phyloP scores from a whole-genome alignment of 2,329 filamentous ascomycete species.

The Colletotrichum phormii region DNA sequence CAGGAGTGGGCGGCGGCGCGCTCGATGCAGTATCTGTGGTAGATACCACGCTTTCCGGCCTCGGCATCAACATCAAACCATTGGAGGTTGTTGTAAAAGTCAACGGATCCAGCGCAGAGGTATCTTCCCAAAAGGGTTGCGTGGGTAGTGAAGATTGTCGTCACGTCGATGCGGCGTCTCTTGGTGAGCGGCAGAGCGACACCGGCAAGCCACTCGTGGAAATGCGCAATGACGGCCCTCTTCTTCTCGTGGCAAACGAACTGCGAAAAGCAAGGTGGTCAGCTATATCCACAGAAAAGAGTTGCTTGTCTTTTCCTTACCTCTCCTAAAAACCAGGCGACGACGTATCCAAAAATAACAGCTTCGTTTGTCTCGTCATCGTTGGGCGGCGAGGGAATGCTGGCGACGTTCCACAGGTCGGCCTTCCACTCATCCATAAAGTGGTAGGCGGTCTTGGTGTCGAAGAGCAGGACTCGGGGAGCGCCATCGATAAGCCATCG shows the following conservation, averaged over 20 bases:
- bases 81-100: constrained; percentile 99
- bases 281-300: not conserved
- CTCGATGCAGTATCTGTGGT: constrained; percentile 98
- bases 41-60: constrained; percentile 97
- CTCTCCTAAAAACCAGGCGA: constrained; percentile 98
- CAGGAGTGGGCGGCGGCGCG: constrained; percentile 90
- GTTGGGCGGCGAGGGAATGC: constrained; percentile 91
- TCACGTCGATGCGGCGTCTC: constrained; percentile 94
- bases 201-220: constrained; percentile 98
- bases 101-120: constrained; percentile 95
- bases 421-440: constrained; percentile 97
- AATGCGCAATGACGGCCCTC: constrained; percentile 94
- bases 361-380: constrained; percentile 98
- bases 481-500: constrained; percentile 98
- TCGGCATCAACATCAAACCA: constrained; percentile 97
- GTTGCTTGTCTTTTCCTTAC: constrained; percentile 64
- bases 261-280: constrained; percentile 57
- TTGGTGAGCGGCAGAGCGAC: constrained; percentile 92
- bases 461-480: constrained; percentile 91
- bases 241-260: constrained; percentile 94
- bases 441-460: constrained; percentile 91
- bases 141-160: constrained; percentile 98
- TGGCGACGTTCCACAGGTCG: constrained; percentile 91
- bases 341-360: constrained; percentile 96
- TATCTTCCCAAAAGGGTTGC: constrained; percentile 95